Percentiles rank a stretch among this genome's conserved stretches.
Evolutionary conservation across 495 filamentous ascomycete genomes (phyloP).

Genomic region (Physcia stellaris): DNA sequence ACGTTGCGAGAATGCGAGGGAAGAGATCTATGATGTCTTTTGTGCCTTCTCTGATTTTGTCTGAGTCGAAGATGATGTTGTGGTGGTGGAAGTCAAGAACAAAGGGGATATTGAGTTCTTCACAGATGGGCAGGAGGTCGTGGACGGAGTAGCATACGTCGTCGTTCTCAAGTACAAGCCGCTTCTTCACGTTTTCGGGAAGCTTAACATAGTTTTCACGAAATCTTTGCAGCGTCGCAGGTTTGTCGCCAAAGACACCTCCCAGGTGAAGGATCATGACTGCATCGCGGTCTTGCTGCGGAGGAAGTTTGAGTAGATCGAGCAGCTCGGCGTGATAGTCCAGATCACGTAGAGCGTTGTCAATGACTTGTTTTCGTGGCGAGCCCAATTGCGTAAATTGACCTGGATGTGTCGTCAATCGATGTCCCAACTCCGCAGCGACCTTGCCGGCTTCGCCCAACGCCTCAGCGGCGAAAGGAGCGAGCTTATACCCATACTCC

Average conservation of each 20-base stretch:
- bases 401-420: conserved; percentile 82
- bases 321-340: conserved; percentile 86
- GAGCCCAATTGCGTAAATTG: conserved; percentile 76
- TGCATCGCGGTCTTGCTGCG: conserved; percentile 73
- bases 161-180: conserved; percentile 88
- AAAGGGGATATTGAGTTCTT: conserved; percentile 84
- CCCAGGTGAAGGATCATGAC: conserved; percentile 95
- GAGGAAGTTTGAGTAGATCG: conserved; percentile 59
- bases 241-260: conserved; percentile 80
- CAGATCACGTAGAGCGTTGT: conserved; percentile 64
- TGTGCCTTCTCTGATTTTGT: conserved; percentile 68
- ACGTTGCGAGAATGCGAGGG: conserved; percentile 68
- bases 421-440: conserved; percentile 68
- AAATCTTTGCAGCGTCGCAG: conserved; percentile 68
- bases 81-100: conserved; percentile 93
- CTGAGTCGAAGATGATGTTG: conserved; percentile 75
- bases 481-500: conserved; percentile 77
- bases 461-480: conserved; percentile 69
- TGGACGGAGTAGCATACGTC: conserved; percentile 86
- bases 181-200: conserved; percentile 55
- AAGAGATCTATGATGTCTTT: conserved; percentile 61
- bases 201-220: conserved; percentile 58
- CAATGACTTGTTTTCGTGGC: conserved; percentile 59
- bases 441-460: conserved; percentile 65
- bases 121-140: conserved; percentile 79